Conservation (phyloP, 805 yeast genomes). For the Saturnispora halmiae region DNA sequence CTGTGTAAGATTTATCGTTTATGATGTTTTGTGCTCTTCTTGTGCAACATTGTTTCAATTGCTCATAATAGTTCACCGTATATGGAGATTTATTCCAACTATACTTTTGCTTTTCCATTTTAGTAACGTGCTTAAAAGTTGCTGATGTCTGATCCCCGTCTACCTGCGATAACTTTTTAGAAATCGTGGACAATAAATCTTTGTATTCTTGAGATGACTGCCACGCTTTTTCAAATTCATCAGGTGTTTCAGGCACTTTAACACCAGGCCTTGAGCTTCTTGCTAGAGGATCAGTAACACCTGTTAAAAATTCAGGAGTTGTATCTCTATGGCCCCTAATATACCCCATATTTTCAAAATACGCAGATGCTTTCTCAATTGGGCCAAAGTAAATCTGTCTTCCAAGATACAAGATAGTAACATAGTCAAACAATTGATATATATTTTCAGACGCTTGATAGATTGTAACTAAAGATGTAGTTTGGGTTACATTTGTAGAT, state of each 20-base stretch:
- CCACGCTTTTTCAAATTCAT: slow-evolving; percentile 43
- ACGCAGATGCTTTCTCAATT: slow-evolving; percentile 41
- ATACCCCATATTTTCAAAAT: slow-evolving; percentile 58
- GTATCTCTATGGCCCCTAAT: slow-evolving; percentile 18
- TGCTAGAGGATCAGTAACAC: slow-evolving; percentile 14
- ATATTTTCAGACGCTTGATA: slow-evolving; percentile 58
- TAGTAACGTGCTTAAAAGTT: slow-evolving; percentile 1
- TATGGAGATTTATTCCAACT: slow-evolving; percentile 32
- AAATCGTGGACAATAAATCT: background rate
- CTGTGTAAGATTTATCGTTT: slow-evolving; percentile 50
- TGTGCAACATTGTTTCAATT: slow-evolving; percentile 40
- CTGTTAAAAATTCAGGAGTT: slow-evolving; percentile 22
- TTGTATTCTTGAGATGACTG: background rate
- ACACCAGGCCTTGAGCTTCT: slow-evolving; percentile 16
- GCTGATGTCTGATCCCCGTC: background rate
- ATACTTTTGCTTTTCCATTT: slow-evolving; percentile 28
- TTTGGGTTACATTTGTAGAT: slow-evolving; percentile 12
- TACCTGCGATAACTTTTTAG: background rate
- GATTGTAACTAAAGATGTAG: slow-evolving; percentile 17
- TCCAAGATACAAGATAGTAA: slow-evolving; percentile 49
- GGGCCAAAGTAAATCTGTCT: slow-evolving; percentile 62
- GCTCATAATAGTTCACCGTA: slow-evolving; percentile 38
- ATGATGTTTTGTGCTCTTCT: slow-evolving; percentile 46
- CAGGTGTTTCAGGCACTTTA: slow-evolving; percentile 50
- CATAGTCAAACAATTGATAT: slow-evolving; percentile 56